Evolutionary conservation across 2,329 filamentous ascomycete species (phyloP), one percentile per base, ranked within the genome.

Genomic region (Grosmannia serpens): DNA sequence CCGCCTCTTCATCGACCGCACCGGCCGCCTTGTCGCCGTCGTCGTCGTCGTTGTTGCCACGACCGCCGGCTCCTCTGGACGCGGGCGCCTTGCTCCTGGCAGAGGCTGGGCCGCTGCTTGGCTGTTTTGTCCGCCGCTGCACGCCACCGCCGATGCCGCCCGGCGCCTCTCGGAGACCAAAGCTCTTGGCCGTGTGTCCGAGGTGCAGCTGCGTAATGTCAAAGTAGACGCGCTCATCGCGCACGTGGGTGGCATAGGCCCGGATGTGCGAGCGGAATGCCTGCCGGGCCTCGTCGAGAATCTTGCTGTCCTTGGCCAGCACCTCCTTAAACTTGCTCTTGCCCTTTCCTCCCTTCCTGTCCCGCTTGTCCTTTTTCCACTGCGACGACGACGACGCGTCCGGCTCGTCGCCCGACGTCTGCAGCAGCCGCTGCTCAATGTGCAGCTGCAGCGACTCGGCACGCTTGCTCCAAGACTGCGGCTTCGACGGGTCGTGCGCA

Each of bases 131-230:
- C 71, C 66, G 74, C 67, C 71, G 75, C 68, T 78, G 64, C 72
- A 81, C 52, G 11, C 80, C 79, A 2, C 77, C 77, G 38, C 85
- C 85, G 58, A 99, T 95, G 55, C 88, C 87, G 6, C 88, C 87
- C 0, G 94, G 94, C 35, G 89, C 85, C 70, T 99, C 94, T 63
- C 95, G 81, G 64, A 99, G 74, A 1, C 86, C 94, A 69, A 95
- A 99, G 29, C 88, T 89, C 77, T 99, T 99, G 9, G 92, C 92
- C 63, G 94, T 76, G 76, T 99, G 94, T 3, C 94, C 94, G 9
- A 97, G 75, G 70, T 99, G 94, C 53, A 99, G 75, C 67, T 89
- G 83, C 61, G 89, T 91, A 71, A 96, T 95, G 70, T 97, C 89
- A 70, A 99, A 99, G 69, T 88, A 91, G 56, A 77, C 77, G 56